A percentile compares a stretch with the other conserved stretches of the same genome.
phyloP scores from a whole-genome alignment of 331 rosid genomes.

The Malus hybrid region DNA sequence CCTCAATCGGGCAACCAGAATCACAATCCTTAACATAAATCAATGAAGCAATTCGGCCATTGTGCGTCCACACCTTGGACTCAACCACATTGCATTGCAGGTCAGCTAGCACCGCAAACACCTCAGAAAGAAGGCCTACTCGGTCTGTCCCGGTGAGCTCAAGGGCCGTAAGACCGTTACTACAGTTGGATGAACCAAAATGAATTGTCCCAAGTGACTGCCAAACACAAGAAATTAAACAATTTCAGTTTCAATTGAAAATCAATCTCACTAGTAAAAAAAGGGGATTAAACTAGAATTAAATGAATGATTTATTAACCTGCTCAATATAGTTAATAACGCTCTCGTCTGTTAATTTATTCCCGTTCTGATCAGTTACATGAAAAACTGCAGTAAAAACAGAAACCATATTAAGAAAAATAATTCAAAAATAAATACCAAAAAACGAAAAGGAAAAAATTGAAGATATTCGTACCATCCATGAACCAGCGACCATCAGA shows the following conservation, averaged over 20 bases:
- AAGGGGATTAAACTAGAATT: not conserved
- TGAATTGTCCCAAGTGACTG: conserved; percentile 78
- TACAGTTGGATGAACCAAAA: conserved; percentile 23
- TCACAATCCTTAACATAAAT: conserved; percentile 57
- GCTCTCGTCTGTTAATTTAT: conserved; percentile 72
- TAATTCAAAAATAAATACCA: not conserved
- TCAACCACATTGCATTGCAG: conserved; percentile 89
- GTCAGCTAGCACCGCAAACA: conserved; percentile 82
- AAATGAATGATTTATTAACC: conserved; percentile 30
- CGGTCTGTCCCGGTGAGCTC: conserved; percentile 91
- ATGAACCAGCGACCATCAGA: conserved; percentile 96
- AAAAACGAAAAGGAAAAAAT: not conserved
- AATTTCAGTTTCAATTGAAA: not conserved
- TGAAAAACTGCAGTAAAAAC: conserved; percentile 63
- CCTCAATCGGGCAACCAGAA: conserved; percentile 70
- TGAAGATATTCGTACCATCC: conserved; percentile 56
- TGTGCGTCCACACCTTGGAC: conserved; percentile 93
- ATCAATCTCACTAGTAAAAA: not conserved
- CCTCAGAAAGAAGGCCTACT: conserved; percentile 85
- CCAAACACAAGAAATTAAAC: not conserved
- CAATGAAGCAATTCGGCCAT: conserved; percentile 81
- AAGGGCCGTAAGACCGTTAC: conserved; percentile 52
- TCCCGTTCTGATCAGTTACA: conserved; percentile 75
- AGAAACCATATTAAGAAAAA: conserved; percentile 2
- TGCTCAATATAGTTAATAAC: conserved; percentile 70